Conservation (phyloP, 2,329 filamentous ascomycete species). For the Fusarium bulbicola region DNA sequence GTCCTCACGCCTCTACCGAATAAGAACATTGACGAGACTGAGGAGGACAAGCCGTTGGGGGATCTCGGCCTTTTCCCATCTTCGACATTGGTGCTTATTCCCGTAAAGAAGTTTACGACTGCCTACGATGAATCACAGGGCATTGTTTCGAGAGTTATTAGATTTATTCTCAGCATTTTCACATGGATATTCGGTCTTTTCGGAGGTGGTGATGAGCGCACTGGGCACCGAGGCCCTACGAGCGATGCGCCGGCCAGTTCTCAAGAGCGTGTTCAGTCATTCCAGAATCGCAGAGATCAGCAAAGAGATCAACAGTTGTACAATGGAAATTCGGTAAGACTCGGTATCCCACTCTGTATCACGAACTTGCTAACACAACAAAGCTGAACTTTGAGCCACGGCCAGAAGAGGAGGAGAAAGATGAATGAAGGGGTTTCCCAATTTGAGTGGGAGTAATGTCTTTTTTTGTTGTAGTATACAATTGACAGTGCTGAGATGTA, state of each 20-base stretch:
- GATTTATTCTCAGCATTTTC: constrained; percentile 47
- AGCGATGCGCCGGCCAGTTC: constrained; percentile 20
- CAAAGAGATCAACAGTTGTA: constrained; percentile 77
- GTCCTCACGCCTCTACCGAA: constrained; percentile 82
- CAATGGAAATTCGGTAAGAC: constrained; percentile 88
- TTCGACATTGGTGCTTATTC: constrained; percentile 84
- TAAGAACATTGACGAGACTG: constrained; percentile 75
- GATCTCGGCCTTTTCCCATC: constrained; percentile 80
- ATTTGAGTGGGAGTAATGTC: constrained; percentile 41
- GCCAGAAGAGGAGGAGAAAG: constrained; percentile 65
- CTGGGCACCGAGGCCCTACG: neutral
- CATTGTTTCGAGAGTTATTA: constrained; percentile 45
- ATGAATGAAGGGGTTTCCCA: constrained; percentile 23
- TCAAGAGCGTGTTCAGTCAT: constrained; percentile 41
- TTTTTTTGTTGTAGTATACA: constrained; percentile 44
- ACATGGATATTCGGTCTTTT: constrained; percentile 49
- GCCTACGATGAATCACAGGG: constrained; percentile 52
- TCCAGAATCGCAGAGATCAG: constrained; percentile 60
- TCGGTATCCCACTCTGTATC: neutral
- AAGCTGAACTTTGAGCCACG: constrained; percentile 76
- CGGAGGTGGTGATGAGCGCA: constrained; percentile 35
- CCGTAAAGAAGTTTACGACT: constrained; percentile 61
- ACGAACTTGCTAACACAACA: constrained; percentile 40
- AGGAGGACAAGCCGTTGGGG: constrained; percentile 74
- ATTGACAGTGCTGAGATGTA: constrained; percentile 39